A percentile compares a stretch with the other conserved stretches of the same genome.
These are phyloP conservation scores for Maudiozyma saulgeensis DNA, from an alignment of 805 yeast species.

Conservation along the genomic window DNA sequence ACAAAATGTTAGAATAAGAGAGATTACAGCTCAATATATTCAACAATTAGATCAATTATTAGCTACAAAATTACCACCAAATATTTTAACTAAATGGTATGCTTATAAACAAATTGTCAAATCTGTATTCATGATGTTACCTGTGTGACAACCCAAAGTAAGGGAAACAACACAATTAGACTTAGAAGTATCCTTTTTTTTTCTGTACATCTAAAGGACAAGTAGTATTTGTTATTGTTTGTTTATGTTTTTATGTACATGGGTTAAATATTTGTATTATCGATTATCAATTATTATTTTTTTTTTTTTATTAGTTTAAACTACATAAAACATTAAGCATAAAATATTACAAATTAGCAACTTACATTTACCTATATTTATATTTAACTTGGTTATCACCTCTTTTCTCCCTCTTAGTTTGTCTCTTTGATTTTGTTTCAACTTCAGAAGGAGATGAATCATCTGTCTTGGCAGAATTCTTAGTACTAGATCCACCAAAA, in stretches of 20 bases:
- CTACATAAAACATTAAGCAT: background rate
- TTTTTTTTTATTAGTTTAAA: background rate
- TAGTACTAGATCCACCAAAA: conserved; percentile 13
- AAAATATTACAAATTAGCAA: background rate
- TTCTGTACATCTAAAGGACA: background rate
- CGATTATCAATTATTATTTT: background rate
- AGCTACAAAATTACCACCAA: conserved; percentile 33
- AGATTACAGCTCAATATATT: conserved; percentile 40
- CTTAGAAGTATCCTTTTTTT: background rate
- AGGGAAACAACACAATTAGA: background rate
- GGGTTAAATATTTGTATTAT: background rate
- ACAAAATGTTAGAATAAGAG: conserved; percentile 46
- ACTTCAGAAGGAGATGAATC: conserved; percentile 3
- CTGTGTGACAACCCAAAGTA: conserved; percentile 5
- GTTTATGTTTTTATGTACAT: background rate
- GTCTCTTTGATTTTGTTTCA: conserved; percentile 33
- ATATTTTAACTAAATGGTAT: conserved; percentile 16
- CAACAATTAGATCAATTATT: conserved; percentile 32
- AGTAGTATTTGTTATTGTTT: background rate
- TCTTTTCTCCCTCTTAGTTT: conserved; percentile 32
- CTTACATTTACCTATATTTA: conserved; percentile 16
- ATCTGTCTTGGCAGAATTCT: background rate
- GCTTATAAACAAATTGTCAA: conserved; percentile 12
- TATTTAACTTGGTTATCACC: conserved; percentile 32
- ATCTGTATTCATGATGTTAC: conserved; percentile 12